Evolutionary conservation across 805 yeast genomes (phyloP).

Genomic region (Wickerhamomyces hampshirensis): DNA sequence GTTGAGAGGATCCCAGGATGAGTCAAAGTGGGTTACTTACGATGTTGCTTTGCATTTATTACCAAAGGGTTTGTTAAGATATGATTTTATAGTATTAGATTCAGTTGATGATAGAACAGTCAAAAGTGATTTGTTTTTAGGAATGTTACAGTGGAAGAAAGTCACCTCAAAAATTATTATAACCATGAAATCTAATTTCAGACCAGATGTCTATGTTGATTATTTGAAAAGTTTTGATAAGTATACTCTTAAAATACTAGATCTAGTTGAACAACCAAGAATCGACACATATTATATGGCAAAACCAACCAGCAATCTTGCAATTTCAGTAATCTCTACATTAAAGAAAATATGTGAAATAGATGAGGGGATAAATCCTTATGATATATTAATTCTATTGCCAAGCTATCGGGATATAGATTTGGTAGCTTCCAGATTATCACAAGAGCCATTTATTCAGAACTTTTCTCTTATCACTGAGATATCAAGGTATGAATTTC

Average conservation of each 20-base stretch:
- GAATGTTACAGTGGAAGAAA: constrained; percentile 1
- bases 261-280: constrained; percentile 1
- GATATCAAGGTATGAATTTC: constrained; percentile 1
- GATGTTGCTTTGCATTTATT: constrained; percentile 5
- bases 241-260: not conserved
- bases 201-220: not conserved
- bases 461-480: constrained; percentile 8
- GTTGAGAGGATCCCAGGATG: not conserved
- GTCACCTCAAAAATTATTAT: constrained; percentile 4
- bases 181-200: constrained; percentile 5
- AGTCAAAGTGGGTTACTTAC: constrained; percentile 4
- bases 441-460: not conserved
- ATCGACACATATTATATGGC: constrained; percentile 5
- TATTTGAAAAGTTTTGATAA: constrained; percentile 1
- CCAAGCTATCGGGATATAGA: constrained; percentile 2
- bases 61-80: not conserved
- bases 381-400: constrained; percentile 8
- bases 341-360: not conserved
- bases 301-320: not conserved
- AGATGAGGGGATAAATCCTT: constrained; percentile 3
- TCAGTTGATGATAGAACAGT: constrained; percentile 7
- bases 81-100: constrained; percentile 10
- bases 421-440: not conserved
- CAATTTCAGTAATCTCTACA: constrained; percentile 3
- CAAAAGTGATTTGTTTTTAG: constrained; percentile 9